These are phyloP conservation scores for Entamoeba invadens DNA, from an alignment of 208 protist species.

Conservation along the genomic window DNA sequence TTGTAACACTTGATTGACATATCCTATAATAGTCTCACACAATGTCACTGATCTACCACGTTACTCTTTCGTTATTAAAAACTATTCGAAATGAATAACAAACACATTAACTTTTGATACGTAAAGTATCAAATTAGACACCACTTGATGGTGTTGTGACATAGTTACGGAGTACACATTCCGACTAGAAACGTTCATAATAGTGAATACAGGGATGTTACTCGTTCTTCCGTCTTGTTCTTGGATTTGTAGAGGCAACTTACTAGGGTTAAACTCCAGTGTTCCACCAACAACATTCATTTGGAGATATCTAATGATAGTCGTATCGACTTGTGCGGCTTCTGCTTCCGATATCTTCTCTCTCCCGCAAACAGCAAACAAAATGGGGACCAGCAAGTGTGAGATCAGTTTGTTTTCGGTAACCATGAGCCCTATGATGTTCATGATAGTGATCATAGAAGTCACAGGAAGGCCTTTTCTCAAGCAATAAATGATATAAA, in stretches of 20 bases:
- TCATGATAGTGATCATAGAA: background rate
- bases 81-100: too few species aligned
- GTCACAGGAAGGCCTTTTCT: background rate
- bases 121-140: background rate
- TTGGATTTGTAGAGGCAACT: background rate
- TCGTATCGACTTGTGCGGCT: background rate
- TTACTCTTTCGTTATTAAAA: too few species aligned
- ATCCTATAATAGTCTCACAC: background rate
- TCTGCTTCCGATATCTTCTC: background rate
- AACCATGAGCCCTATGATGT: background rate
- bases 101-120: background rate
- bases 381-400: background rate
- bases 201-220: background rate
- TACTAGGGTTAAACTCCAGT: background rate
- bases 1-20: background rate
- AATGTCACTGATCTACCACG: background rate
- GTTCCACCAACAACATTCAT: background rate
- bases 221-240: background rate
- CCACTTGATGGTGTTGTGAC: background rate
- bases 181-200: background rate
- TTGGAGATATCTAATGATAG: background rate
- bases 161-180: background rate
- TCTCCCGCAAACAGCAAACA: background rate
- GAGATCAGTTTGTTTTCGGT: background rate
- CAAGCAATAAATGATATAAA: background rate